These are phyloP conservation scores for Emericellopsis cladophorae DNA, from an alignment of 2,329 filamentous ascomycete species.

Conservation along the genomic window DNA sequence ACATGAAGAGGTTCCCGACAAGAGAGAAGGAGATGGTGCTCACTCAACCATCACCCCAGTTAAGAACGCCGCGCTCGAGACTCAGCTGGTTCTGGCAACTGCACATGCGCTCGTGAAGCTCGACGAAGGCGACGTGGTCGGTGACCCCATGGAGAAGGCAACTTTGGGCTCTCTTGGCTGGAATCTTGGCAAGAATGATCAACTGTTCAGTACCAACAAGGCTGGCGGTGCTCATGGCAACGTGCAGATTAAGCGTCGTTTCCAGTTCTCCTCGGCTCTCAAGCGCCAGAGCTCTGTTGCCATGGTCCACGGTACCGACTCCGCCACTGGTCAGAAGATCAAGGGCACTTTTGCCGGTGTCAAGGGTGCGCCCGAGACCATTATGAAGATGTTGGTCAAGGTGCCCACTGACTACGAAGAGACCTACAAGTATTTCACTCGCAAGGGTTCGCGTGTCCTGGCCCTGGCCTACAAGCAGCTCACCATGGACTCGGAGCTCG, in stretches of 20 bases:
- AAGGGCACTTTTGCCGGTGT: conserved; percentile 87
- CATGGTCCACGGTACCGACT: conserved; percentile 61
- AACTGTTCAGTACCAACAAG: conserved; percentile 49
- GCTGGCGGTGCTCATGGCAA: conserved; percentile 39
- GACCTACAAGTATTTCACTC: conserved; percentile 95
- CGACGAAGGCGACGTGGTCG: conserved; percentile 93
- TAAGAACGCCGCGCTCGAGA: conserved; percentile 60
- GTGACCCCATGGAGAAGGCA: conserved; percentile 98
- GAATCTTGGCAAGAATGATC: conserved; percentile 83
- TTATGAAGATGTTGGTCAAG: conserved; percentile 78
- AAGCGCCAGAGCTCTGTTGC: conserved; percentile 95
- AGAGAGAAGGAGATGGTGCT: conserved; percentile 63
- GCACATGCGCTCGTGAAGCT: conserved; percentile 93
- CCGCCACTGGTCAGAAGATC: conserved; percentile 59
- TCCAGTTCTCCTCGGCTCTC: conserved; percentile 93
- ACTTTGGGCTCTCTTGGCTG: conserved; percentile 83
- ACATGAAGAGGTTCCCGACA: conserved; percentile 49
- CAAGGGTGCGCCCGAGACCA: conserved; percentile 95
- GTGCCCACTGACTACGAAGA: conserved; percentile 87
- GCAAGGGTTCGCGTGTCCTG: conserved; percentile 87
- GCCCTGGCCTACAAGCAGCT: conserved; percentile 91
- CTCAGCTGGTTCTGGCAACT: conserved; percentile 84
- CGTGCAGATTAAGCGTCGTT: conserved; percentile 90
- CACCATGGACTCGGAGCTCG: conserved; percentile 67
- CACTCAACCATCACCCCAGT: conserved; percentile 69